phyloP scores from a whole-genome alignment of 345 rosid genomes.

The Pugionium dolabratum region DNA sequence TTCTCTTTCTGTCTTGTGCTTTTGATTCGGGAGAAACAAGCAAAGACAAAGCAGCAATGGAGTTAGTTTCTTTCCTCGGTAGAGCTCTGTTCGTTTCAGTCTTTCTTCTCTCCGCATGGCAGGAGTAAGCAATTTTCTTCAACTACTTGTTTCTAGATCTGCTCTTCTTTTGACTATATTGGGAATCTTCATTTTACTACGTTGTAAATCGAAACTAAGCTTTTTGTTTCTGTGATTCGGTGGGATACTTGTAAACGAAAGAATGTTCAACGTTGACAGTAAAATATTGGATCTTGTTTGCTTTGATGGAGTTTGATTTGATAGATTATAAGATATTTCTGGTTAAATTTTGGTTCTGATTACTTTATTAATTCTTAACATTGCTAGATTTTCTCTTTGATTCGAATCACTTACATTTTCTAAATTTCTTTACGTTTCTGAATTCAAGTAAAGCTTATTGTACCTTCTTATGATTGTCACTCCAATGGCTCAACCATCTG shows the following conservation, averaged over 20 bases:
- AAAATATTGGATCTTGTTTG: constrained; percentile 29
- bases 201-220: not conserved
- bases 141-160: constrained; percentile 35
- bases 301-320: constrained; percentile 4
- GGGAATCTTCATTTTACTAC: not conserved
- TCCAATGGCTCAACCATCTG: not conserved
- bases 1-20: not conserved
- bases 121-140: constrained; percentile 50
- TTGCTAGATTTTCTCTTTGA: no score
- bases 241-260: not conserved
- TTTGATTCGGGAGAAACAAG: not conserved
- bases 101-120: constrained; percentile 74
- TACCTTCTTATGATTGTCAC: not conserved
- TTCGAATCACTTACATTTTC: not conserved
- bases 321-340: no score
- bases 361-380: no score
- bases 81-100: constrained; percentile 70
- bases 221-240: not conserved
- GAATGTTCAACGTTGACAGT: not conserved
- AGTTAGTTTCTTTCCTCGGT: constrained; percentile 54
- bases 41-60: constrained; percentile 29
- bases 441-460: not conserved
- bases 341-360: no score
- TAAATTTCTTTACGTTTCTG: no score
- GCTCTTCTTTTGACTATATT: constrained; percentile 3